Conservation (phyloP, 805 yeast species). For the Sungouiozyma ichnusensis region DNA sequence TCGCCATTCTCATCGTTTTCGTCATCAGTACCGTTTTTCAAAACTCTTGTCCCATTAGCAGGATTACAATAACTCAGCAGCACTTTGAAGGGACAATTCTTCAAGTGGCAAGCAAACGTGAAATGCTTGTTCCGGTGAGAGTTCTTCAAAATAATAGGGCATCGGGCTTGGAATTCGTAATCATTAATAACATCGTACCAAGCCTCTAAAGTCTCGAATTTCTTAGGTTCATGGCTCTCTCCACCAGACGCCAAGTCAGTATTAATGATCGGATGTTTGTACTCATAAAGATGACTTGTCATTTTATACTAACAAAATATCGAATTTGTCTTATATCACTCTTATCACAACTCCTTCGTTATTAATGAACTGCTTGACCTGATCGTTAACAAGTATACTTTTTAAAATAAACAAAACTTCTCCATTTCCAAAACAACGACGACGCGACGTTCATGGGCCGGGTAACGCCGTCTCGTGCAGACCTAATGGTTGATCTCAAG, state of each 20-base stretch:
- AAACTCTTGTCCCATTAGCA: neutral
- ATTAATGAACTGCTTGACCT: neutral
- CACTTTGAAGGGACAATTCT: slow-evolving; percentile 27
- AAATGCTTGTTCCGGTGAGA: slow-evolving; percentile 29
- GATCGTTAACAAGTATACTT: neutral
- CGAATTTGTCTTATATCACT: slow-evolving; percentile 1
- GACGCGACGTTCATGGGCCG: too few species aligned
- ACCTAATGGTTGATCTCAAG: too few species aligned
- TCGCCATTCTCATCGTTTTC: slow-evolving; percentile 1
- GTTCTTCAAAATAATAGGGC: slow-evolving; percentile 28
- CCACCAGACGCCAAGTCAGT: slow-evolving; percentile 20
- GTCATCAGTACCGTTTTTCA: slow-evolving; percentile 1
- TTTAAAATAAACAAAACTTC: too few species aligned
- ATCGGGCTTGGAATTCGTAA: slow-evolving; percentile 28
- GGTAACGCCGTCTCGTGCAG: too few species aligned
- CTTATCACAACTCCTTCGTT: neutral
- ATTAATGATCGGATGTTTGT: slow-evolving; percentile 28
- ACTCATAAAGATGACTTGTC: slow-evolving; percentile 25
- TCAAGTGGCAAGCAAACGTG: slow-evolving; percentile 29
- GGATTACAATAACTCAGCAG: slow-evolving; percentile 24
- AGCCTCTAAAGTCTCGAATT: slow-evolving; percentile 22
- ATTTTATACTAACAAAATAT: slow-evolving; percentile 5
- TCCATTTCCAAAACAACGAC: too few species aligned
- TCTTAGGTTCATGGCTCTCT: slow-evolving; percentile 15
- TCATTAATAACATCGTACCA: slow-evolving; percentile 29